A percentile compares a stretch with the other conserved stretches of the same genome.
Conservation (phyloP, 2,329 filamentous ascomycete genomes). For the Arthrinium phaeospermum region DNA sequence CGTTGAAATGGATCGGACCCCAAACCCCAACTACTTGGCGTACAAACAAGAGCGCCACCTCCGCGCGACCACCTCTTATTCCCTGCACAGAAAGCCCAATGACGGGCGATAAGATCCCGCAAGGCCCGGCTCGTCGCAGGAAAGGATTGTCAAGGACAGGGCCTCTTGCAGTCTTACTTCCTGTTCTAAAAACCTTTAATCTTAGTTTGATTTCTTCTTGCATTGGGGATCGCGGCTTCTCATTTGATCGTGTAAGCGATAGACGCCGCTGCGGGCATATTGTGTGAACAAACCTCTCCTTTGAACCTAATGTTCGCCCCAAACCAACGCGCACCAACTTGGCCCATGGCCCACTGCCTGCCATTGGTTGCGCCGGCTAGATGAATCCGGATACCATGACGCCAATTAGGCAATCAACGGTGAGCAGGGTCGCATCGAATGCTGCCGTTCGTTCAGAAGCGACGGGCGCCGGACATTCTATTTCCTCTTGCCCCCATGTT, state of each 20-base stretch:
- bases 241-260: background rate
- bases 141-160: background rate
- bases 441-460: background rate
- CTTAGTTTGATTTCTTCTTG: background rate
- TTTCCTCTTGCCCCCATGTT: background rate
- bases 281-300: background rate
- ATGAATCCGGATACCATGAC: constrained; percentile 10
- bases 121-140: constrained; percentile 12
- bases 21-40: background rate
- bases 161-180: background rate
- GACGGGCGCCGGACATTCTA: background rate
- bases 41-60: constrained; percentile 7
- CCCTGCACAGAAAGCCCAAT: background rate
- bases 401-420: constrained; percentile 8
- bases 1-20: constrained; percentile 4
- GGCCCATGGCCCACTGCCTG: background rate
- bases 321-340: background rate
- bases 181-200: background rate
- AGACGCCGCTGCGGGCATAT: background rate
- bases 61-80: background rate
- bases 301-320: background rate
- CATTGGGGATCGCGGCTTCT: background rate
- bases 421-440: constrained; percentile 13
- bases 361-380: background rate
- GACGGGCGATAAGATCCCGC: constrained; percentile 1